Conservation (phyloP, 352 stramenopile species). For the Pythium pyrilobum region DNA sequence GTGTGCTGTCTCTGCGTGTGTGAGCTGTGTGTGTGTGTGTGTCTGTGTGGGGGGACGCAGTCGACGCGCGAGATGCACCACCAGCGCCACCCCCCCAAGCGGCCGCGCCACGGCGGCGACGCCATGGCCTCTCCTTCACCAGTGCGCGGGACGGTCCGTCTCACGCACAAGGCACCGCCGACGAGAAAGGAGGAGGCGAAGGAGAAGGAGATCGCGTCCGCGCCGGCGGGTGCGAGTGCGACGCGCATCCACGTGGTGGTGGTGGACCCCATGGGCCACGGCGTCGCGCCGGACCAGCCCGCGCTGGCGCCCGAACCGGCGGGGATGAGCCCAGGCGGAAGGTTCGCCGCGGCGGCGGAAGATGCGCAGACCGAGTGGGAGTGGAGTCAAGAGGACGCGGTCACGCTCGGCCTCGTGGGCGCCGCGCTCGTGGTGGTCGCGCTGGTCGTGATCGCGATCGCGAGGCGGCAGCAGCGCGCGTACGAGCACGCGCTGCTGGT, state of each 20-base stretch:
- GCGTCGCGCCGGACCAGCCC: slow-evolving; percentile 15
- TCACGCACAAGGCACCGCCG: too few species aligned
- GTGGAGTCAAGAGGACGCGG: slow-evolving; percentile 10
- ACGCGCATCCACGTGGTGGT: slow-evolving; percentile 3
- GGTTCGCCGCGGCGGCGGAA: neutral
- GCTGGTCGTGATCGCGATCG: slow-evolving; percentile 12
- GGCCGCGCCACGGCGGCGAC: neutral
- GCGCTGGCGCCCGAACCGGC: slow-evolving; percentile 3
- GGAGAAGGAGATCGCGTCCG: neutral
- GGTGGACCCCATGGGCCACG: slow-evolving; percentile 18
- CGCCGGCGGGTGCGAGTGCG: neutral
- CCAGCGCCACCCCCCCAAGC: neutral
- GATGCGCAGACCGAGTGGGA: neutral
- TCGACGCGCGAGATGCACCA: neutral
- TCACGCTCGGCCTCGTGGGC: slow-evolving; percentile 9
- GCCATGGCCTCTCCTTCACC: neutral
- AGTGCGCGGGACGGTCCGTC: too few species aligned
- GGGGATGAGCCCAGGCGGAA: too few species aligned
- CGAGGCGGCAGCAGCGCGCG: slow-evolving; percentile 16
- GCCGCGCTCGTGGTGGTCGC: slow-evolving; percentile 9
- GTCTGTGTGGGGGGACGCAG: too few species aligned
- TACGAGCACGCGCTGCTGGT: too few species aligned
- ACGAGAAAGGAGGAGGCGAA: neutral
- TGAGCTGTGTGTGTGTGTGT: too few species aligned
- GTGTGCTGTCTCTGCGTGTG: too few species aligned